phyloP scores from a whole-genome alignment of 306 rosid species.

The Cucurbita ficifolia region DNA sequence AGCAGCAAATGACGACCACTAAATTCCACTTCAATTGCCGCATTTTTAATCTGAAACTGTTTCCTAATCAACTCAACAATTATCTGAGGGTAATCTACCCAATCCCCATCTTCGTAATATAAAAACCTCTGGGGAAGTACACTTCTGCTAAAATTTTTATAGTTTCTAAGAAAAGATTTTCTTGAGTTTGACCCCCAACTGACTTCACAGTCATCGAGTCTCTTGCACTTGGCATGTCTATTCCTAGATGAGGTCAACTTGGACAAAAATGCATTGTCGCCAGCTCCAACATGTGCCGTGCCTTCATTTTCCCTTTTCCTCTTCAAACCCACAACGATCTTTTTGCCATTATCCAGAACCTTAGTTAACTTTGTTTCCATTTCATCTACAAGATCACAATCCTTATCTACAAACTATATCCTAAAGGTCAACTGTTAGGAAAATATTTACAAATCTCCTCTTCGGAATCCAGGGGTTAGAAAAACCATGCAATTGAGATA shows the following conservation, averaged over 20 bases:
- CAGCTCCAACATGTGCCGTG: conserved; percentile 7
- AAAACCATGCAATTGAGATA: conserved; percentile 9
- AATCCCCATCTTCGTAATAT: conserved; percentile 12
- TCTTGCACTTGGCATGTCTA: conserved; percentile 7
- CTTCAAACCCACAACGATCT: conserved; percentile 12
- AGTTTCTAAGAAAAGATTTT: conserved; percentile 10
- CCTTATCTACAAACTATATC: conserved; percentile 11
- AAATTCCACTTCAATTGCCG: conserved; percentile 12
- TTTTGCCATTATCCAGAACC: conserved; percentile 10
- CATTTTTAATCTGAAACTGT: conserved; percentile 11
- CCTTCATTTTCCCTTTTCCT: conserved; percentile 4
- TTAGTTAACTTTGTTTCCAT: conserved; percentile 12
- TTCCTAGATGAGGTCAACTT: conserved; percentile 3
- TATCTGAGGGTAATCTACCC: conserved; percentile 15
- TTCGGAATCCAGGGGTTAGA: conserved; percentile 1
- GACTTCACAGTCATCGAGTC: background rate
- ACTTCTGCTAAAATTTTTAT: conserved; percentile 16
- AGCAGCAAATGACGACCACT: conserved; percentile 9
- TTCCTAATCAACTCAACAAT: conserved; percentile 5
- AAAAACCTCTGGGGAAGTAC: conserved; percentile 17
- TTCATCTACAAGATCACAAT: conserved; percentile 6
- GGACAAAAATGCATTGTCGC: background rate
- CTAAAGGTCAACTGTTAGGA: background rate
- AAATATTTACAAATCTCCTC: conserved; percentile 6
- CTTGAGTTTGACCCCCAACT: background rate